These are phyloP conservation scores for Zychaea mexicana DNA, from an alignment of 371 early-diverging fungal species.

Conservation along the genomic window DNA sequence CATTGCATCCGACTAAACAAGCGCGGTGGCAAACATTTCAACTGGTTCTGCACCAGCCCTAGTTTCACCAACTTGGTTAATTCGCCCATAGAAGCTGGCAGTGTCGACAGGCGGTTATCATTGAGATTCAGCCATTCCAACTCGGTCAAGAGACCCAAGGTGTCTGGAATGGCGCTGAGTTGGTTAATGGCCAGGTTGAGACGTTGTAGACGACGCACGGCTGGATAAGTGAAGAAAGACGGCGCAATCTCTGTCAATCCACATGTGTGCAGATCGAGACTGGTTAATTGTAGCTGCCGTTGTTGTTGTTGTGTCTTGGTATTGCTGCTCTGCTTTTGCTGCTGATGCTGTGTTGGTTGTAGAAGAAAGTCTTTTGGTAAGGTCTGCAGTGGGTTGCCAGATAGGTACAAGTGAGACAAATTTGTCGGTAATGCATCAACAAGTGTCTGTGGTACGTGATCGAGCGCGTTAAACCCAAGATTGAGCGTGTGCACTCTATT, in stretches of 20 bases:
- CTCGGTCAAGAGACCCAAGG: conserved; percentile 51
- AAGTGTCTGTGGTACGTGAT: conserved; percentile 48
- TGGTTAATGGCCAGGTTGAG: conserved; percentile 70
- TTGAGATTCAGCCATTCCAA: conserved; percentile 76
- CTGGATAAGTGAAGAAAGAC: conserved; percentile 24
- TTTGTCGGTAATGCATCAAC: conserved; percentile 37
- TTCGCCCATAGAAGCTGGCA: conserved; percentile 58
- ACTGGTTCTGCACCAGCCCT: conserved; percentile 69
- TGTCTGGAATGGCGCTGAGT: conserved; percentile 52
- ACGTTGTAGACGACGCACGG: conserved; percentile 46
- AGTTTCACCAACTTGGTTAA: conserved; percentile 65
- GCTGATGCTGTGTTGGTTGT: no score
- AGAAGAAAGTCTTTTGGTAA: conserved; percentile 51
- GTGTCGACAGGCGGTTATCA: conserved; percentile 58
- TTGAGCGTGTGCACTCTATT: conserved; percentile 41
- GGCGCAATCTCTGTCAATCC: conserved; percentile 36
- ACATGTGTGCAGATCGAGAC: conserved; percentile 70
- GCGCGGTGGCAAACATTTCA: conserved; percentile 52
- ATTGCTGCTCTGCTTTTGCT: no score
- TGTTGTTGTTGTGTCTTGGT: no score
- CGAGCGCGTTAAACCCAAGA: conserved; percentile 49
- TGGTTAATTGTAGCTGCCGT: conserved; percentile 39
- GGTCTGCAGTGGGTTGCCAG: conserved; percentile 53
- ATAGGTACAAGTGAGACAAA: conserved; percentile 59
- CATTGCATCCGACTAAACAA: conserved; percentile 36